Conservation (phyloP, 768 basidiomycete genomes). For the Boletus rex-veris region DNA sequence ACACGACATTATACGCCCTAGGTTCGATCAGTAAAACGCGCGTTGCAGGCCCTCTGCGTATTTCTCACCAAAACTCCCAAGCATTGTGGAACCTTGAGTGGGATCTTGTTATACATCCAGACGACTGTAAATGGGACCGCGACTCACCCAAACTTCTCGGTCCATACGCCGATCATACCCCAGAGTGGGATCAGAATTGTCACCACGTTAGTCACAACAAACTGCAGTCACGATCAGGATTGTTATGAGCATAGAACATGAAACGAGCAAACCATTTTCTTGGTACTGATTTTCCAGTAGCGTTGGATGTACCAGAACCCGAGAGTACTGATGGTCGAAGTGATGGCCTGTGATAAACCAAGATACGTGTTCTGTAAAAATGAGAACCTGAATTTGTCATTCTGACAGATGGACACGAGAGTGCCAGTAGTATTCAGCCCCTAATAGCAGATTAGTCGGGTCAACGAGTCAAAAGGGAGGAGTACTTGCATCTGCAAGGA, state of each 20-base stretch:
- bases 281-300: slow-evolving; percentile 75
- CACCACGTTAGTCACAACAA: slow-evolving; percentile 71
- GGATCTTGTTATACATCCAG: not conserved
- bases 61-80: slow-evolving; percentile 81
- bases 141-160: slow-evolving; percentile 61
- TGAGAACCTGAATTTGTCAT: slow-evolving; percentile 76
- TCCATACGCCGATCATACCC: slow-evolving; percentile 88
- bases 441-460: slow-evolving; percentile 34
- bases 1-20: slow-evolving; percentile 77
- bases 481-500: slow-evolving; percentile 68
- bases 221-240: slow-evolving; percentile 39
- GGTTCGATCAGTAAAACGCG: not conserved
- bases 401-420: slow-evolving; percentile 72
- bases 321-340: slow-evolving; percentile 67
- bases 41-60: not conserved
- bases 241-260: not conserved
- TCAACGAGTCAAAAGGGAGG: not conserved
- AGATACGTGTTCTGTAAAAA: slow-evolving; percentile 81
- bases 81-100: slow-evolving; percentile 63
- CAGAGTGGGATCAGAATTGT: slow-evolving; percentile 78
- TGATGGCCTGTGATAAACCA: slow-evolving; percentile 70
- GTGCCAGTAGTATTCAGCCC: slow-evolving; percentile 80
- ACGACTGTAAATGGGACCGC: not conserved
- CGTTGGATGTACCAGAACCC: slow-evolving; percentile 83
- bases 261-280: slow-evolving; percentile 59